Conservation (phyloP, 2,329 filamentous ascomycete genomes). For the Parafenestella ontariensis region DNA sequence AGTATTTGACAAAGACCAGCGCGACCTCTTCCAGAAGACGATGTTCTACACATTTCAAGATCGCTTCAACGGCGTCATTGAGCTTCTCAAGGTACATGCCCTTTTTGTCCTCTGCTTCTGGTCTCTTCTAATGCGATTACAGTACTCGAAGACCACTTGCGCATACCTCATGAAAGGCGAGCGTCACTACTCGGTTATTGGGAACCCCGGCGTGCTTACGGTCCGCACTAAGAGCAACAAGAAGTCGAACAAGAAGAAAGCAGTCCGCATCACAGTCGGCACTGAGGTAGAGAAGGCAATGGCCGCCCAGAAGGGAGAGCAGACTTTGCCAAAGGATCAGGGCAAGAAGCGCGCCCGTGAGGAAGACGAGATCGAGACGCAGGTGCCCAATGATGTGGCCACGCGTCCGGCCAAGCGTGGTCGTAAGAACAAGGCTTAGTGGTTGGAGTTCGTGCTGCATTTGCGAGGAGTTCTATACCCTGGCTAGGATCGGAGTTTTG, state of each 20-base stretch:
- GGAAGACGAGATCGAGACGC: not conserved
- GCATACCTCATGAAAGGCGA: constrained; percentile 17
- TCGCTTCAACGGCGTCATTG: constrained; percentile 8
- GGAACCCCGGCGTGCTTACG: constrained; percentile 7
- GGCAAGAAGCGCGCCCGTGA: not conserved
- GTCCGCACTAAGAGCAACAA: constrained; percentile 13
- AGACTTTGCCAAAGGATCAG: not conserved
- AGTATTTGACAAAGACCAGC: constrained; percentile 9
- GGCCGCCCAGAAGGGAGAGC: not conserved
- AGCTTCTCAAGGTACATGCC: constrained; percentile 9
- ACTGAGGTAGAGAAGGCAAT: not conserved
- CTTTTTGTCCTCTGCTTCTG: not conserved
- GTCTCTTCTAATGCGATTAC: not conserved
- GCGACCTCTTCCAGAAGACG: constrained; percentile 8
- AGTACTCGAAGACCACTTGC: constrained; percentile 17
- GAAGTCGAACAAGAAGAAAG: constrained; percentile 8
- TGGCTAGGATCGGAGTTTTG: not conserved
- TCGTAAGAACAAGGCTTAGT: not conserved
- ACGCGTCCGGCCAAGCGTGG: not conserved
- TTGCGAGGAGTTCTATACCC: not conserved
- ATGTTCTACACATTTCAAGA: constrained; percentile 17
- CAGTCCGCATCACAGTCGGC: not conserved
- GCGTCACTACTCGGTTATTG: constrained; percentile 7
- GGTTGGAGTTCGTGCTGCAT: not conserved
- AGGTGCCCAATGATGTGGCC: not conserved